Percentiles rank a stretch among this genome's conserved stretches.
These are phyloP conservation scores for Pseudogymnoascus sp. DNA, from an alignment of 2,329 filamentous ascomycete genomes.

Conservation along the genomic window DNA sequence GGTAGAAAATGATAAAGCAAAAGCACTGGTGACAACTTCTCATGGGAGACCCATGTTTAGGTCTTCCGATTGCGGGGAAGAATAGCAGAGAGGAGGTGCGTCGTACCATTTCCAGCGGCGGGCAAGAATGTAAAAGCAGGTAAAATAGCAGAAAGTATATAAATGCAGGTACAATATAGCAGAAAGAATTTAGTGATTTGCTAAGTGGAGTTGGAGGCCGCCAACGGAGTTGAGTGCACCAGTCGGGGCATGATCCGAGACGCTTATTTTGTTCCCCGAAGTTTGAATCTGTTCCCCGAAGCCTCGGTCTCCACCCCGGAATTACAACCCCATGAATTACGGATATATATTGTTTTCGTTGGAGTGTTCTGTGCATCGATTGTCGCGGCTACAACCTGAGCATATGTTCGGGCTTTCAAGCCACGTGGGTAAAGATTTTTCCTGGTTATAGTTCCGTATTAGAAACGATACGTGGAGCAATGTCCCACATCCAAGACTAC, in stretches of 20 bases:
- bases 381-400: neutral
- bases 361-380: neutral
- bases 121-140: neutral
- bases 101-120: neutral
- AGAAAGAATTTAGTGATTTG: neutral
- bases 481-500: neutral
- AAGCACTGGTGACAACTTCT: neutral
- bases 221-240: neutral
- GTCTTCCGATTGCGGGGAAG: neutral
- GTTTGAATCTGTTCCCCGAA: neutral
- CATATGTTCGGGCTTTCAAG: neutral
- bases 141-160: neutral
- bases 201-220: neutral
- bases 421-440: neutral
- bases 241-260: neutral
- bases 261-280: neutral
- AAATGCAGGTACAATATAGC: neutral
- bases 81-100: neutral
- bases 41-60: neutral
- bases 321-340: neutral
- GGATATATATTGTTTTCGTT: neutral
- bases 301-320: neutral
- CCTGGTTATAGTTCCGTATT: neutral
- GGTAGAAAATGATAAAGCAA: neutral
- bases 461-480: neutral